Percentiles rank a stretch among this genome's conserved stretches.
phyloP scores from a whole-genome alignment of 805 yeast genomes.

The Candida michaelii region DNA sequence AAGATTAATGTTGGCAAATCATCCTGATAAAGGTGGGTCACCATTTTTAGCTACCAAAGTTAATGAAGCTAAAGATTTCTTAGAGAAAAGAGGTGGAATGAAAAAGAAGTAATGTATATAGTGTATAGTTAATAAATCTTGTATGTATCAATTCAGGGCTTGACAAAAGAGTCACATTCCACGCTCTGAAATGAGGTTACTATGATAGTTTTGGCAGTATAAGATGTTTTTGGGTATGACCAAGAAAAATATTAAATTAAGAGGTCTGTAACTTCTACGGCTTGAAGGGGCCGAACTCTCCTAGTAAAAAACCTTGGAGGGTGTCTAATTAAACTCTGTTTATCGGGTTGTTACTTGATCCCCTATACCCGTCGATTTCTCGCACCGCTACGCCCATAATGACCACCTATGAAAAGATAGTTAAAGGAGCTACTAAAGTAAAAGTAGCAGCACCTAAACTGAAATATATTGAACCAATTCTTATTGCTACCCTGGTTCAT shows the following conservation, averaged over 20 bases:
- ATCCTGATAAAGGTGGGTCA: conserved; percentile 94
- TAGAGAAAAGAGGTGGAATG: conserved; percentile 66
- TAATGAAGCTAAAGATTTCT: conserved; percentile 85
- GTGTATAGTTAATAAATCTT: not conserved
- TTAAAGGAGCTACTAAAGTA: conserved; percentile 55
- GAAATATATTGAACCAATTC: conserved; percentile 91
- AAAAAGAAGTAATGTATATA: conserved; percentile 29
- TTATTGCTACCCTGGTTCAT: conserved; percentile 62
- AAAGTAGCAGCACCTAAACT: conserved; percentile 96
- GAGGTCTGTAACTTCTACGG: too few relatives aligned
- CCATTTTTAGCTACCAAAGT: conserved; percentile 87
- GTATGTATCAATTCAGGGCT: too few relatives aligned
- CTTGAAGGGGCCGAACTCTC: too few relatives aligned
- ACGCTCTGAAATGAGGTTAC: too few relatives aligned
- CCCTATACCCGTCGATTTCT: conserved; percentile 6
- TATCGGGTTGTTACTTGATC: conserved; percentile 1
- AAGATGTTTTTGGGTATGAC: too few relatives aligned
- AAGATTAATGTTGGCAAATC: conserved; percentile 81
- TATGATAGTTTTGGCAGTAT: too few relatives aligned
- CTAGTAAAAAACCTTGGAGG: too few relatives aligned
- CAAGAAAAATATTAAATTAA: too few relatives aligned
- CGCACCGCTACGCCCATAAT: conserved; percentile 23
- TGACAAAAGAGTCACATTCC: too few relatives aligned
- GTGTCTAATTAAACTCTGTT: too few relatives aligned
- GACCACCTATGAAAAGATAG: conserved; percentile 73